Evolutionary conservation across 2,329 filamentous ascomycete genomes (phyloP).

Genomic region (Neofusicoccum umdonicola): DNA sequence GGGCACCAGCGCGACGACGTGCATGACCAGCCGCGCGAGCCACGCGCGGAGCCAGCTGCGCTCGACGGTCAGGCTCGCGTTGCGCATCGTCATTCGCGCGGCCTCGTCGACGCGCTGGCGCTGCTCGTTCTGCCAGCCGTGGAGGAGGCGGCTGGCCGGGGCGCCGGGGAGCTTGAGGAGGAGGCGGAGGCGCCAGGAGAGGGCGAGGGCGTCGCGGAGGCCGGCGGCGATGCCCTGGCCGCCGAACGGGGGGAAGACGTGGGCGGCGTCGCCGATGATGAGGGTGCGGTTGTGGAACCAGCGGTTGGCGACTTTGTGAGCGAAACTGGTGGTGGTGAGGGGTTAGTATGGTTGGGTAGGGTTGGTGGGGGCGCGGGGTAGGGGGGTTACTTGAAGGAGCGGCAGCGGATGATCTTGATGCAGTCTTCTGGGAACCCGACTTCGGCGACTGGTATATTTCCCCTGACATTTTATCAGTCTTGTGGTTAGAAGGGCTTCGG

Average conservation of each 20-base stretch:
- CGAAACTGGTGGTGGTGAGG: background rate
- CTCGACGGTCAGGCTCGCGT: too few relatives aligned
- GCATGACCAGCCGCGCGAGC: too few relatives aligned
- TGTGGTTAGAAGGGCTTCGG: too few relatives aligned
- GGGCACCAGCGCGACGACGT: too few relatives aligned
- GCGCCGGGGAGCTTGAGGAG: too few relatives aligned
- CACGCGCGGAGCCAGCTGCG: too few relatives aligned
- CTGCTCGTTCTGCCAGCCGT: too few relatives aligned
- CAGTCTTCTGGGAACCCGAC: conserved; percentile 1
- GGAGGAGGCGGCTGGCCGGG: too few relatives aligned
- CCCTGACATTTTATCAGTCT: background rate
- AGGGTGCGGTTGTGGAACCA: conserved; percentile 14
- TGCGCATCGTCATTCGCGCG: too few relatives aligned
- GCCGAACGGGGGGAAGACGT: conserved; percentile 20
- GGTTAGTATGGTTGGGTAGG: too few relatives aligned
- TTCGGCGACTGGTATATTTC: background rate
- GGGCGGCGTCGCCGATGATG: conserved; percentile 19
- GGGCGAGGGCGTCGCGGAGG: conserved; percentile 16
- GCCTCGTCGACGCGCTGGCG: too few relatives aligned
- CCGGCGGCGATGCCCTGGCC: conserved; percentile 20
- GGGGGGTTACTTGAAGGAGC: background rate
- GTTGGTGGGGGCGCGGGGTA: too few relatives aligned
- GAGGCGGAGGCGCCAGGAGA: conserved; percentile 4
- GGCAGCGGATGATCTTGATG: conserved; percentile 9
- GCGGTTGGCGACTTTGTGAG: conserved; percentile 14